Conservation (phyloP, 1,284 basidiomycete species). For the Trichosporon faecale region DNA sequence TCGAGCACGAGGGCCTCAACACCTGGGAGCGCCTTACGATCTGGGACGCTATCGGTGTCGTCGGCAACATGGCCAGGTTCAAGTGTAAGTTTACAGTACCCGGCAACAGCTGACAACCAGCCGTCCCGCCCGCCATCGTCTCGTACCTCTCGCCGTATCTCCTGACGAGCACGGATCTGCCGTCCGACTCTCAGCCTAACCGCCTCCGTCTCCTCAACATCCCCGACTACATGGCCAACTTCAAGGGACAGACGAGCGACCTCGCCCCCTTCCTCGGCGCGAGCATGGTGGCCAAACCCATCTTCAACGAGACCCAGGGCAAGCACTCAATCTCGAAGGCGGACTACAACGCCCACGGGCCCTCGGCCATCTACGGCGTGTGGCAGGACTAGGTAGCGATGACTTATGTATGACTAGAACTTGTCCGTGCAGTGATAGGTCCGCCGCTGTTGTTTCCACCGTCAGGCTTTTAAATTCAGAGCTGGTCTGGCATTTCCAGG, state of each 20-base stretch:
- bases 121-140: slow-evolving; percentile 62
- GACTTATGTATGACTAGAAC: slow-evolving; percentile 5
- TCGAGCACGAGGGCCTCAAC: slow-evolving; percentile 37
- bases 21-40: slow-evolving; percentile 63
- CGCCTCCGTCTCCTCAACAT: slow-evolving; percentile 65
- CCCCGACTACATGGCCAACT: slow-evolving; percentile 93
- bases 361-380: slow-evolving; percentile 45
- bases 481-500: too few relatives aligned
- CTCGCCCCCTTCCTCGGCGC: slow-evolving; percentile 80
- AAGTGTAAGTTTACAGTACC: slow-evolving; percentile 60
- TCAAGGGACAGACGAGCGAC: slow-evolving; percentile 76
- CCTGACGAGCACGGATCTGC: slow-evolving; percentile 59
- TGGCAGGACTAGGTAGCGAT: slow-evolving; percentile 23
- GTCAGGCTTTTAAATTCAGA: too few relatives aligned
- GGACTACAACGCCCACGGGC: slow-evolving; percentile 51
- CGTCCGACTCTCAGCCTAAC: slow-evolving; percentile 60
- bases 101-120: slow-evolving; percentile 30
- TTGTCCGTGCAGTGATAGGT: neutral
- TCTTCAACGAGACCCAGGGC: slow-evolving; percentile 43
- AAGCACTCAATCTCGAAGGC: slow-evolving; percentile 49
- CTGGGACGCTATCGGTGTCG: slow-evolving; percentile 78
- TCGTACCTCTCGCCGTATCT: slow-evolving; percentile 71
- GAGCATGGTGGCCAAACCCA: slow-evolving; percentile 74
- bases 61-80: slow-evolving; percentile 72
- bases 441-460: too few relatives aligned